A percentile compares a stretch with the other conserved stretches of the same genome.
phyloP scores from a whole-genome alignment of 768 basidiomycete genomes.

The Mycena galopus region DNA sequence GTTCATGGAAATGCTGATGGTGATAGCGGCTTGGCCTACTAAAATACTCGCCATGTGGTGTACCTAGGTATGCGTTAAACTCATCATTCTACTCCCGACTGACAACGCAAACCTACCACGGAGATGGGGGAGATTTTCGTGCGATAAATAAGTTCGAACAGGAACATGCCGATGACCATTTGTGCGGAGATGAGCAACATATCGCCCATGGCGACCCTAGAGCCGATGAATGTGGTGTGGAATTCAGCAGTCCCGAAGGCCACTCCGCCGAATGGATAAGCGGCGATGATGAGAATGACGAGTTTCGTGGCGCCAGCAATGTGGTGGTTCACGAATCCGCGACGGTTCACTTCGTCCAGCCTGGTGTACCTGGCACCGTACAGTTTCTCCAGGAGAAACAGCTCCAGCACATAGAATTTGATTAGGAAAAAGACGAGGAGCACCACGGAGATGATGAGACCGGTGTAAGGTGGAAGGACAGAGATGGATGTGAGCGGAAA shows the following conservation, averaged over 20 bases:
- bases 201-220: constrained; percentile 13
- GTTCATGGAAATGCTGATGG: constrained; percentile 5
- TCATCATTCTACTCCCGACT: not conserved
- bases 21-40: constrained; percentile 12
- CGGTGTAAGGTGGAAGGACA: constrained; percentile 3
- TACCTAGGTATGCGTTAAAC: not conserved
- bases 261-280: constrained; percentile 14
- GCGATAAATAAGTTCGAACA: constrained; percentile 21
- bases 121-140: constrained; percentile 13
- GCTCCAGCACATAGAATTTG: constrained; percentile 21
- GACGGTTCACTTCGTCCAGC: constrained; percentile 15
- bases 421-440: constrained; percentile 22
- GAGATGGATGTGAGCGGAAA: constrained; percentile 8
- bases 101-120: not conserved
- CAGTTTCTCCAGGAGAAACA: too few species aligned
- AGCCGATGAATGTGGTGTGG: constrained; percentile 10
- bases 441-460: constrained; percentile 21
- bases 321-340: constrained; percentile 21
- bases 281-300: constrained; percentile 14
- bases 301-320: constrained; percentile 17
- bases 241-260: constrained; percentile 17
- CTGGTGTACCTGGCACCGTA: constrained; percentile 14
- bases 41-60: constrained; percentile 19
- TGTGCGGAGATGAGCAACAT: constrained; percentile 10
- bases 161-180: constrained; percentile 22